Base-by-base conservation (phyloP, 768 basidiomycete genomes). In the Tylopilus vinaceipallidus region DNA sequence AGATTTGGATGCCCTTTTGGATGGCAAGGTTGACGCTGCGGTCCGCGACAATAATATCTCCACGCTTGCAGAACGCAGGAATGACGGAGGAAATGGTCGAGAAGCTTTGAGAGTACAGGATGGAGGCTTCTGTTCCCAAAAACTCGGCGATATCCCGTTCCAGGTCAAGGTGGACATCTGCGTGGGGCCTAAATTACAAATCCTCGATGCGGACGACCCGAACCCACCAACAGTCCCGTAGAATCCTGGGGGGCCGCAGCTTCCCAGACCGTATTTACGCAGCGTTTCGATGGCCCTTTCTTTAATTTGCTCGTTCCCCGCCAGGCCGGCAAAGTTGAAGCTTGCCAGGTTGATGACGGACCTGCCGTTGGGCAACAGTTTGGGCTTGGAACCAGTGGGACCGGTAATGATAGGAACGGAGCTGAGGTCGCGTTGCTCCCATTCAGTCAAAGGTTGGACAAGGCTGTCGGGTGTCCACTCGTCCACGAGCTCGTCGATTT, bases 11-110 rank as follows among this genome's bases (percentile, higher is more conserved):
- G 16, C 95, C 97, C 70, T 94, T 95, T 67, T 98, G 95, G 47
- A 98, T 90, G 14, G 91, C 84, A 67, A 98, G 93, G 69, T 90
- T 95, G 58, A 94, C 85, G n/a, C 86, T 82, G n/a, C 92, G 84
- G 69, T 99, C 95, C 4, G 93, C 94, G n/a, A 99, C 90, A 61
- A 99, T 95, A 62, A 99, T 83, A 62, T 99, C 95, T 2, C 94
- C 95, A 53, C 95, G 84, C 67, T 99, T 98, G 76, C 89, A 91
- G 71, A 98, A 99, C 1, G 97, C 91, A 0, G 97, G 92, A 52
- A 98, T 97, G 61, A 95, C 92, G 14, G 93, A 95, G 4, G 90
- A 84, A 55, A 92, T 83, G 47, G 93, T 92, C 9, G 91, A 83
- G 68, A 95, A 98, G 12, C 85, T 87, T 71, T 98, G 95, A 1